These are phyloP conservation scores for Cyanidium caldarium DNA, from an alignment of 23 red algal genomes.

Conservation along the genomic window DNA sequence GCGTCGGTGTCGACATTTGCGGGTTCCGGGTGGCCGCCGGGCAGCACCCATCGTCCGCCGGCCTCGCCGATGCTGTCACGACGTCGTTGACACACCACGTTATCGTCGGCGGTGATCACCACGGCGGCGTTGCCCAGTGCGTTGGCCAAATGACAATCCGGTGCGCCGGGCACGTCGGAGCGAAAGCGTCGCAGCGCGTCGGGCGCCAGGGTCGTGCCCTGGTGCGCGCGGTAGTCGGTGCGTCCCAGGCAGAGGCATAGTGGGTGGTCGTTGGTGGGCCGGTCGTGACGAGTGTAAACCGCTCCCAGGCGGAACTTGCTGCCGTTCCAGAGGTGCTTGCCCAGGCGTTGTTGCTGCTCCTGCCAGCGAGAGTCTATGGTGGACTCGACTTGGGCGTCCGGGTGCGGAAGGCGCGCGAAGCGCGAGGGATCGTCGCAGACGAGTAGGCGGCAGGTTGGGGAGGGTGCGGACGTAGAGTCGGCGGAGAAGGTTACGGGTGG, in stretches of 20 bases:
- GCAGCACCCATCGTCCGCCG: not conserved
- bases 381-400: not conserved
- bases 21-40: not conserved
- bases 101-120: not conserved
- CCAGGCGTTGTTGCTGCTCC: not conserved
- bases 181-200: not conserved
- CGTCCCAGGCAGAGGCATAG: not conserved
- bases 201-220: not conserved
- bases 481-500: too few species aligned
- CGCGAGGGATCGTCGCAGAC: not conserved
- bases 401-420: constrained; percentile 3
- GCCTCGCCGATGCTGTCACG: not conserved
- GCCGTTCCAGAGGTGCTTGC: not conserved
- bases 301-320: not conserved
- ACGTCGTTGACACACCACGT: not conserved
- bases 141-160: not conserved
- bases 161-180: not conserved
- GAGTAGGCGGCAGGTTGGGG: too few species aligned
- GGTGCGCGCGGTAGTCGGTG: not conserved
- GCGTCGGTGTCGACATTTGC: not conserved
- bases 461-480: too few species aligned
- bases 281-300: not conserved
- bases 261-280: not conserved
- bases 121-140: constrained; percentile 10
- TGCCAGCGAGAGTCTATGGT: not conserved